Base-by-base conservation (phyloP, 164 flowering plant genomes). In the Macadamia tetraphylla region DNA sequence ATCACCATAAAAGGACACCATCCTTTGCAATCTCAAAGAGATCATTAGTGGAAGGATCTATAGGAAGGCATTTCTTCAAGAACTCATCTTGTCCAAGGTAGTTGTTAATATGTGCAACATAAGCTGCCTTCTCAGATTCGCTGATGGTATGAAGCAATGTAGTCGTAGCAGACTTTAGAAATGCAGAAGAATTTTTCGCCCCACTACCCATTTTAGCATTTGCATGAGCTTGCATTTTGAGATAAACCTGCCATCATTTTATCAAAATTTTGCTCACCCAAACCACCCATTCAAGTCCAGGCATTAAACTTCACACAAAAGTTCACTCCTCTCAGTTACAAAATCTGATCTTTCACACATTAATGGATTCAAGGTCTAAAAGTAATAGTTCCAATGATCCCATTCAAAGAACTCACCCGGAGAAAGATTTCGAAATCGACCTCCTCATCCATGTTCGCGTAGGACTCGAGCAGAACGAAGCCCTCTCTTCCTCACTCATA, bases 351-450 rank as follows among this genome's bases (percentile, higher is more conserved):
- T 46, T 46, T 46, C 8, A 1, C 51, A 46, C 13, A 8, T 46
- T 43, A 43, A 43, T 43, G 48, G 9, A 9, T 43, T 43, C 48
- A 18, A 10, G 10, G 49, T 29, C 13, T 18, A 30, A 5, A 58
- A 17, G 1, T 3, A 4, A 23, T 58, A 18, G 12, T 6, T 18
- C 11, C 51, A 42, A 35, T 23, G 4, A 51, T 60, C 62, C 57
- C 53, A 48, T 61, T 6, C 1, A 62, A 5, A 53, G 53, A 62
- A 42, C 78, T 67, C 46, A 88, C 98, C 86, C 81, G 81, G 62
- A 93, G 85, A 78, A 90, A 93, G 58, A 82, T 76, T 71, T 93
- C 98, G 63, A 90, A 93, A 86, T 93, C 97, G 46, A 89, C 91
- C 15, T 89, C 92, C 3, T 80, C 81, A 0, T 81, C 82, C 75